Conservation (phyloP, 192 early-diverging fungal species). For the Lobosporangium transversale region DNA sequence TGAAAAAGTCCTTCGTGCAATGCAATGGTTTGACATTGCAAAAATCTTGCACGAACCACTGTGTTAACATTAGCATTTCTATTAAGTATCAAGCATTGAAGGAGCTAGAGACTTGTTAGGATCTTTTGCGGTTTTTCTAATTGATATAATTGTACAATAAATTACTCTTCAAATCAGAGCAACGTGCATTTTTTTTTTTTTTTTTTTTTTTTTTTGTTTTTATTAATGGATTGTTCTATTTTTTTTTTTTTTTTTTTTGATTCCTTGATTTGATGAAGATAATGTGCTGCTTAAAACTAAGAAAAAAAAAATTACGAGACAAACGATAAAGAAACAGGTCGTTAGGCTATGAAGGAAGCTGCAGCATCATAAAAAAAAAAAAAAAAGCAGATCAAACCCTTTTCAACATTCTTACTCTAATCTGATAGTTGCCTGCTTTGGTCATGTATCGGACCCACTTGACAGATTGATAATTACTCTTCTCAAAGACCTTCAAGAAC, state of each 20-base stretch:
- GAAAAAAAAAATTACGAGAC: neutral
- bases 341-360: neutral
- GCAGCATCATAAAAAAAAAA: neutral
- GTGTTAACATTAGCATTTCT: too few species aligned
- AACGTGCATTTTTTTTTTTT: too few species aligned
- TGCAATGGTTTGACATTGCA: constrained; percentile 52
- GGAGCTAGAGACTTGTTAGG: too few species aligned
- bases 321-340: neutral
- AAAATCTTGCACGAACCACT: constrained; percentile 36
- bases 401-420: constrained; percentile 57
- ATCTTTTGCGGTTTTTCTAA: too few species aligned
- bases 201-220: too few species aligned
- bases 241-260: too few species aligned
- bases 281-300: neutral
- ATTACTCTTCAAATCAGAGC: too few species aligned
- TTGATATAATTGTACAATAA: too few species aligned
- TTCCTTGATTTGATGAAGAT: neutral
- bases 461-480: constrained; percentile 93
- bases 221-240: too few species aligned
- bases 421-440: constrained; percentile 91
- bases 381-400: neutral
- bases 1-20: constrained; percentile 42
- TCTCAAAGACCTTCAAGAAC: constrained; percentile 98
- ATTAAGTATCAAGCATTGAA: too few species aligned
- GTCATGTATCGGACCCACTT: constrained; percentile 99